A percentile compares a stretch with the other conserved stretches of the same genome.
Conservation (phyloP, 805 yeast genomes). For the Wickerhamiella cacticola region DNA sequence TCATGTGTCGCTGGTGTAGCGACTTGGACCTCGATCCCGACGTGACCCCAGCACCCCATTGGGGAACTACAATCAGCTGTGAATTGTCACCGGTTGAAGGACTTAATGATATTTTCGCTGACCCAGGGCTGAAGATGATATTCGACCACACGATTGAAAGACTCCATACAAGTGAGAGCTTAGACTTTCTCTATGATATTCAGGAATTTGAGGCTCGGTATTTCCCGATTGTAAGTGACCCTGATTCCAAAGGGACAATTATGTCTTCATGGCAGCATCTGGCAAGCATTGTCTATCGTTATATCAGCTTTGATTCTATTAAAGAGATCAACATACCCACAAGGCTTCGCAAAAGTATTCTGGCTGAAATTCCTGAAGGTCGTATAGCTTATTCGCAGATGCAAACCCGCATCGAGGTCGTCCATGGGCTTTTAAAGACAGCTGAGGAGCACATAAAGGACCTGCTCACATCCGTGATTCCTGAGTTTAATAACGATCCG, state of each 20-base stretch:
- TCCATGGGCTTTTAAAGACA: not conserved
- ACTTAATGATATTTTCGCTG: conserved; percentile 2
- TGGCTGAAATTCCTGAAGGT: not conserved
- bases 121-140: conserved; percentile 5
- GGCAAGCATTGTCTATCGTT: not conserved
- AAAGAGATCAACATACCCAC: conserved; percentile 4
- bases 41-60: not conserved
- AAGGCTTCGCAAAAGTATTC: not conserved
- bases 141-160: not conserved
- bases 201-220: not conserved
- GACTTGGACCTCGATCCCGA: not conserved
- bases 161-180: not conserved
- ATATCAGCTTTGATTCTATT: not conserved
- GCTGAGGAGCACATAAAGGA: conserved; percentile 3
- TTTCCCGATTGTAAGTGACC: not conserved
- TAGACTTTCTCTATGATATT: not conserved
- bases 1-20: not conserved
- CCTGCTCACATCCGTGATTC: conserved; percentile 1
- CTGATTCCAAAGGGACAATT: not conserved
- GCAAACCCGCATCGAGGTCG: not conserved
- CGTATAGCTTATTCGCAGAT: not conserved
- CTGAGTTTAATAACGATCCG: conserved; percentile 3
- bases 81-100: not conserved
- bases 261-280: conserved; percentile 1
- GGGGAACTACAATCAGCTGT: not conserved